A percentile compares a stretch with the other conserved stretches of the same genome.
Conservation (phyloP, 345 rosid genomes). For the Acer yangbiense region DNA sequence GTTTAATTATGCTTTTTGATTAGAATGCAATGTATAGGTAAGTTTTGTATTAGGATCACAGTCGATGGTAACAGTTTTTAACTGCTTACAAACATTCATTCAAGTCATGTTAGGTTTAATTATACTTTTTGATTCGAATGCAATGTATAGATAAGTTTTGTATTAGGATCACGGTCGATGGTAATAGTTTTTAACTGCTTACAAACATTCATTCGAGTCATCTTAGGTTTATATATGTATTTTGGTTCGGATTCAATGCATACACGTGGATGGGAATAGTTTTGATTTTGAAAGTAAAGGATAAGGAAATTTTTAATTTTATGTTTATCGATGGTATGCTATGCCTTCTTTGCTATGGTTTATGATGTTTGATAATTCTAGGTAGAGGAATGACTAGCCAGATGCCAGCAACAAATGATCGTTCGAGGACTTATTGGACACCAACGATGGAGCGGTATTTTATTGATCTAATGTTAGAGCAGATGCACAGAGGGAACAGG, state of each 20-base stretch:
- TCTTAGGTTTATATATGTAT: not conserved
- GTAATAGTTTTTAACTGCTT: not conserved
- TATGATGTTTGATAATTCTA: not conserved
- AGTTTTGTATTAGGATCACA: too few relatives aligned
- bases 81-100: not conserved
- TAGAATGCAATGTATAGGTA: not conserved
- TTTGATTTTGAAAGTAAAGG: not conserved
- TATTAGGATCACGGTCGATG: too few relatives aligned
- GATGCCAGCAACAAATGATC: conserved; percentile 46
- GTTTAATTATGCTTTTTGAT: not conserved
- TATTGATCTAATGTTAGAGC: conserved; percentile 86
- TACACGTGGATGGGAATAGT: not conserved
- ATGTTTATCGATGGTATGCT: not conserved
- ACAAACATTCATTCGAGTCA: not conserved
- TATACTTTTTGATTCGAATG: not conserved
- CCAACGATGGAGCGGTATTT: conserved; percentile 86
- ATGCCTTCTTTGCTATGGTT: not conserved
- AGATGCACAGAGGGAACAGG: conserved; percentile 72
- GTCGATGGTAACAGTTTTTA: not conserved
- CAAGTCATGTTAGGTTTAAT: not conserved
- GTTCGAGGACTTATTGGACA: conserved; percentile 84
- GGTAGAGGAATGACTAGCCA: conserved; percentile 44
- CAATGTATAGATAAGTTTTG: too few relatives aligned
- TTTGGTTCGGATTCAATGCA: not conserved
- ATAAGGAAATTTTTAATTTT: not conserved